Base-by-base conservation (phyloP, 2,329 filamentous ascomycete species). In the Aspergillus pseudoterreus region DNA sequence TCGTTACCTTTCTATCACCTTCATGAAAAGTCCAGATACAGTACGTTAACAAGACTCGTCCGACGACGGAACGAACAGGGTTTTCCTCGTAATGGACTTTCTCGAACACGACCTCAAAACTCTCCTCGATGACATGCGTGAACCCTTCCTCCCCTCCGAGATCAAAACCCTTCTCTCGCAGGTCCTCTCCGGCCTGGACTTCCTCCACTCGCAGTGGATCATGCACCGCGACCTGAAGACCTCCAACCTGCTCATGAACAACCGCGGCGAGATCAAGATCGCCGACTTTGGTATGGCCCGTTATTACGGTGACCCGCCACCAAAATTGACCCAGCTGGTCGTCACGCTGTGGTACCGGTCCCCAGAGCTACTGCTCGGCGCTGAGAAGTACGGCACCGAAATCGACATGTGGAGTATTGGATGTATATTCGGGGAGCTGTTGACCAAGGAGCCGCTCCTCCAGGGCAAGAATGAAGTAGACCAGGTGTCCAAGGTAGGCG, bases 271-370 rank as follows among this genome's bases (percentile, higher is more conserved):
- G 69, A 86, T 99, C 71, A 96, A 96, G 72, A 86, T 99, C 57
- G 94, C 94, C 54, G 94, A 99, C 73, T 99, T 99, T 67, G 94
- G 94, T 70, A 96, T 99, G 90, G 92, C 94, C 3, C 83, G 94
- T 24, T 94, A 94, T 73, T 88, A 88, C 50, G 88, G 88, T 46
- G 84, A 90, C 60, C 91, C 92, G 4, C 78, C 85, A 0, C 81
- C 85, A 1, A 87, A 88, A 56, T 80, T 97, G 54, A 97, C 94
- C 2, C 88, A 92, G 67, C 82, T 97, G 43, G 94, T 99, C 56
- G 92, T 97, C 15, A 99, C 94, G 6, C 81, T 99, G 6, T 99
- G 94, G 94, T 99, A 99, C 71, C 88, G 94, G 51, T 82, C 89
- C 0, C 94, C 94, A 0, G 94, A 97, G 72, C 81, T 97, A 10